A percentile compares a stretch with the other conserved stretches of the same genome.
These are phyloP conservation scores for Phytophthora tentaculata DNA, from an alignment of 352 stramenopile species.

Conservation along the genomic window DNA sequence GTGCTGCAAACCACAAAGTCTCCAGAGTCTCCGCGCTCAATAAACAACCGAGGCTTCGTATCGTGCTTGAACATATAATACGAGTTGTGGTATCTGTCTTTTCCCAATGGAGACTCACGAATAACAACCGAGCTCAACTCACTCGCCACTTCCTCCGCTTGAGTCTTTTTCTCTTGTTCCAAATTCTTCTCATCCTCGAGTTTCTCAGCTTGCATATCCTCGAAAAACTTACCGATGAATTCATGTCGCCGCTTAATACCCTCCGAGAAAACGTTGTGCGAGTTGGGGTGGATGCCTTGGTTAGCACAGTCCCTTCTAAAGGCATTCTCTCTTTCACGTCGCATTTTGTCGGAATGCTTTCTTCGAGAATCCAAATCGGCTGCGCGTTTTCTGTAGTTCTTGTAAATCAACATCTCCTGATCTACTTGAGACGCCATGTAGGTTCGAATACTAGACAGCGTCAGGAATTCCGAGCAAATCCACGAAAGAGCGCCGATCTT, in stretches of 20 bases:
- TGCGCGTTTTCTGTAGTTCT: constrained; percentile 57
- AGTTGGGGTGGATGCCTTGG: constrained; percentile 72
- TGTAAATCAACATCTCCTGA: constrained; percentile 58
- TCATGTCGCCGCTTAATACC: constrained; percentile 64
- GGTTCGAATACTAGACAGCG: constrained; percentile 56
- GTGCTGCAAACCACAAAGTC: constrained; percentile 60
- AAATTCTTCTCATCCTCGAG: constrained; percentile 56
- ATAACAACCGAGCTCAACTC: constrained; percentile 65
- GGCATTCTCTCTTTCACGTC: constrained; percentile 62
- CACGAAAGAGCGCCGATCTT: constrained; percentile 72
- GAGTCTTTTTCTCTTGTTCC: constrained; percentile 56
- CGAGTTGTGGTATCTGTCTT: constrained; percentile 77
- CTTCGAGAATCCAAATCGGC: constrained; percentile 61
- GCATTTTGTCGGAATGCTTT: constrained; percentile 53
- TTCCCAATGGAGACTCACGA: constrained; percentile 69
- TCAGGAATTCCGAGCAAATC: constrained; percentile 74
- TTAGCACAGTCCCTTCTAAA: constrained; percentile 66
- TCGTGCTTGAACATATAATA: constrained; percentile 86
- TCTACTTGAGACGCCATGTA: constrained; percentile 68
- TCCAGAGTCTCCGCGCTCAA: constrained; percentile 70
- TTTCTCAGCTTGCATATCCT: constrained; percentile 60
- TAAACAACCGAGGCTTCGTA: constrained; percentile 61
- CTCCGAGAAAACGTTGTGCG: constrained; percentile 68
- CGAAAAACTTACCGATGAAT: constrained; percentile 74
- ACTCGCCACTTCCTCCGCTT: constrained; percentile 45